Base-by-base conservation (phyloP, 495 filamentous ascomycete genomes). In the Aspergillus biplanus region DNA sequence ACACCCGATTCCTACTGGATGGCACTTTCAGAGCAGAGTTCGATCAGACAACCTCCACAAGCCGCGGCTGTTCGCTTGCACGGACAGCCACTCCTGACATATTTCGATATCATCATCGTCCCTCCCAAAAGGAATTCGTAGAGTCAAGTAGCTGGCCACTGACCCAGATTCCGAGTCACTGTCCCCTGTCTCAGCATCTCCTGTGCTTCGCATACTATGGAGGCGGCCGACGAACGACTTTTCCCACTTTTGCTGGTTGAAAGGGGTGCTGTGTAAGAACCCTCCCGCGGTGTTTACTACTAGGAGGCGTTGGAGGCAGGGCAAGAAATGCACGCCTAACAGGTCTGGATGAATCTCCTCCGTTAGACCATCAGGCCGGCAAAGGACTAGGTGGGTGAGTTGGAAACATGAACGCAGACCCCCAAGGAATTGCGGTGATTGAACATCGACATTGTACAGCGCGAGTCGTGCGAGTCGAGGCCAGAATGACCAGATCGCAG, bases 321-420 rank as follows among this genome's bases (percentile, higher is more conserved):
- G 63, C 46, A 65, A 27, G 31, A 58, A 65, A 8, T 53, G 53
- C 18, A 33, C 12, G 13, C 48, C 63, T n/a, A 58, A 27, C 46
- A 48, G 46, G 15, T 48, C 52, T 18, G 33, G 35, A 2, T 46
- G 35, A 13, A 58, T 11, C 15, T 33, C 27, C 33, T 65, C 64
- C 34, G 62, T 42, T 27, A 75, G 52, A 15, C 62, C 39, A 37
- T 71, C 64, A 12, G 74, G 68, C 52, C 75, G 71, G n/a, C 73
- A 71, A 52, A 78, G 64, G 37, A 78, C 70, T 7, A 80, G 52
- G 31, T 68, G 73, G 18, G 70, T 72, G n/a, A 77, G 44, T 16
- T 62, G 44, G 2, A 65, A 53, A 68, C 75, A 63, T 39, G 58
- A 53, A 13, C 63, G 67, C 7, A 80, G 62, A 27, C 58, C 56